These are phyloP conservation scores for Theileria orientalis DNA, from an alignment of 169 alveolate species.

Conservation along the genomic window DNA sequence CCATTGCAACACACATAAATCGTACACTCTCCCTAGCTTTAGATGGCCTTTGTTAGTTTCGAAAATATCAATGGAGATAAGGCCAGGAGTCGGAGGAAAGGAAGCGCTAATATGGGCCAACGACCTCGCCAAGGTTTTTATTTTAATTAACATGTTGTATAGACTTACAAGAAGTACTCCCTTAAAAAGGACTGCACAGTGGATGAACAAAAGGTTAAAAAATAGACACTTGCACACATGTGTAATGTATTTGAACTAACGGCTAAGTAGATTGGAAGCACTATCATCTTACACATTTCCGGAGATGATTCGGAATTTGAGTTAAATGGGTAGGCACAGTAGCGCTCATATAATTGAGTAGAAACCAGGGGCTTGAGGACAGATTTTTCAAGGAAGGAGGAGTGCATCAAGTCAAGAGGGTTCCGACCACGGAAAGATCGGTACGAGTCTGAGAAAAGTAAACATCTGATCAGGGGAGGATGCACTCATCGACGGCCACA, in stretches of 20 bases:
- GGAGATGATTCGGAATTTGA: slow-evolving; percentile 42
- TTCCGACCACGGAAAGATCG: slow-evolving; percentile 70
- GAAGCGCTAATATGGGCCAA: slow-evolving; percentile 61
- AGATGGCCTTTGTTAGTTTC: background rate
- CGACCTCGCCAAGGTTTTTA: slow-evolving; percentile 53
- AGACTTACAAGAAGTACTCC: slow-evolving; percentile 55
- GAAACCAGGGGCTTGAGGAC: slow-evolving; percentile 64
- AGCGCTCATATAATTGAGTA: background rate
- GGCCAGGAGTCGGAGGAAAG: slow-evolving; percentile 68
- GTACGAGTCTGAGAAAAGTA: slow-evolving; percentile 9
- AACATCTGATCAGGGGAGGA: slow-evolving; percentile 47
- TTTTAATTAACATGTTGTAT: background rate
- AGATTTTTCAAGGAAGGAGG: slow-evolving; percentile 73
- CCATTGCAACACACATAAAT: background rate
- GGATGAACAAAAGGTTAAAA: slow-evolving; percentile 26
- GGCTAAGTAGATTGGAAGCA: slow-evolving; percentile 38
- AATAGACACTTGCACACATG: background rate
- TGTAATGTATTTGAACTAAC: background rate
- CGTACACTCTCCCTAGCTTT: background rate
- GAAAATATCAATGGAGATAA: slow-evolving; percentile 45
- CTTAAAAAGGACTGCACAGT: slow-evolving; percentile 25
- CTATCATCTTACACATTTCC: slow-evolving; percentile 32
- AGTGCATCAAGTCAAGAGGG: slow-evolving; percentile 76
- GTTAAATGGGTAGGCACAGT: slow-evolving; percentile 41
- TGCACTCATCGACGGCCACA: slow-evolving; percentile 81